phyloP scores from a whole-genome alignment of 1,284 basidiomycete species.

The Sanghuangporus sanghuang region DNA sequence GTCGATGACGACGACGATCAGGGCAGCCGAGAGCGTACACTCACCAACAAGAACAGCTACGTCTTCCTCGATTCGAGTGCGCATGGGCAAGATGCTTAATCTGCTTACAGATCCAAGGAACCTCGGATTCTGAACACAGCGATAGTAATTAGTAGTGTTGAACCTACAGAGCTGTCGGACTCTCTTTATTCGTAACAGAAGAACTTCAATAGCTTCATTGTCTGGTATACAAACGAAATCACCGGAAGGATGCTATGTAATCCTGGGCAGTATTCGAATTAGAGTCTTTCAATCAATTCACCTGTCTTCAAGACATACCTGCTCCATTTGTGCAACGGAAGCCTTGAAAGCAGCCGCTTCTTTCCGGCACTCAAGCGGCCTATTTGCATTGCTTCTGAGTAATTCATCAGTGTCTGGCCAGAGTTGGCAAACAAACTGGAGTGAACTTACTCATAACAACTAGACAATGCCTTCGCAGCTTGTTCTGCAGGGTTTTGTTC shows the following conservation, averaged over 20 bases:
- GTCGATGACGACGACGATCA: background rate
- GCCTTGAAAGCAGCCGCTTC: conserved; percentile 71
- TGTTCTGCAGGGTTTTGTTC: conserved; percentile 32
- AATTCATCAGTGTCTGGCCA: background rate
- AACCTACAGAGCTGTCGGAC: background rate
- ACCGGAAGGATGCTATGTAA: conserved; percentile 13
- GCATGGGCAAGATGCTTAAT: background rate
- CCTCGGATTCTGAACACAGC: background rate
- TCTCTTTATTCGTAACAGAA: background rate
- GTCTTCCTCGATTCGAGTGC: background rate
- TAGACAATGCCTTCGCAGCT: conserved; percentile 53
- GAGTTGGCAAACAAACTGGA: conserved; percentile 4
- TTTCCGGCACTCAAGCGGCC: conserved; percentile 72
- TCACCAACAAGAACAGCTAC: background rate
- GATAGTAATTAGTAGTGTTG: background rate
- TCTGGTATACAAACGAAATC: background rate
- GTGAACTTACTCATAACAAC: conserved; percentile 67
- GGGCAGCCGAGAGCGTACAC: background rate
- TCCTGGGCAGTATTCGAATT: conserved; percentile 14
- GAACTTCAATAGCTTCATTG: background rate
- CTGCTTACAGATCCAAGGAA: background rate
- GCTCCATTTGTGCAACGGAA: conserved; percentile 64
- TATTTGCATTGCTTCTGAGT: conserved; percentile 50
- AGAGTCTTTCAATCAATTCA: background rate
- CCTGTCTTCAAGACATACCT: conserved; percentile 32